phyloP scores from a whole-genome alignment of 805 yeast species.

The Cyberlindnera maritima region DNA sequence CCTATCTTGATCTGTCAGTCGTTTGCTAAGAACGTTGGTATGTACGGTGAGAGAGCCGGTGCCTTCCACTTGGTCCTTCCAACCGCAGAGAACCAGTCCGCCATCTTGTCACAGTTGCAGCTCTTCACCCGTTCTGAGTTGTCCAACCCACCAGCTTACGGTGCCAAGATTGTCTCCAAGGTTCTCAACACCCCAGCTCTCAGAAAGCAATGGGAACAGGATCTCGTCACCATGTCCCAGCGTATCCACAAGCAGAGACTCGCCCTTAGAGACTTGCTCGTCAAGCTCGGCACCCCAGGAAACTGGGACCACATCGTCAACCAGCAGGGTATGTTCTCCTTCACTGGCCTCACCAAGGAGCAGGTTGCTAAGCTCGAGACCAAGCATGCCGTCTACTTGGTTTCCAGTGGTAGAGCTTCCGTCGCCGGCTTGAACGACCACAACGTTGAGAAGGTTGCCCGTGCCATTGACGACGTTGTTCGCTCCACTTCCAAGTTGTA shows the following conservation, averaged over 20 bases:
- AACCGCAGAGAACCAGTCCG: conserved; percentile 41
- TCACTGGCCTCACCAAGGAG: conserved; percentile 76
- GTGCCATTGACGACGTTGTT: conserved; percentile 78
- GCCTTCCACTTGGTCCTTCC: conserved; percentile 77
- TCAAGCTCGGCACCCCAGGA: conserved; percentile 74
- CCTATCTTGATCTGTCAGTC: conserved; percentile 87
- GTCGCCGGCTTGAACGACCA: conserved; percentile 87
- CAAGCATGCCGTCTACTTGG: conserved; percentile 79
- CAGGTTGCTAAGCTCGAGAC: conserved; percentile 77
- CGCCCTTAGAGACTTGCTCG: conserved; percentile 58
- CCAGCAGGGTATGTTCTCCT: conserved; percentile 97
- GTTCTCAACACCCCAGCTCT: conserved; percentile 68
- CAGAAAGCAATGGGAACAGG: conserved; percentile 76
- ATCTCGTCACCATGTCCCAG: conserved; percentile 81
- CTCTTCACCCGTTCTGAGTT: conserved; percentile 77
- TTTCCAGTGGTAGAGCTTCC: conserved; percentile 83
- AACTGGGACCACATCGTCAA: conserved; percentile 86
- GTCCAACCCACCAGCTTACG: conserved; percentile 94
- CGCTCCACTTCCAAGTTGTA: conserved; percentile 27
- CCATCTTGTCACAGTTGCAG: conserved; percentile 73
- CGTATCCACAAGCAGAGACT: conserved; percentile 81
- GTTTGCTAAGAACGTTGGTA: conserved; percentile 93
- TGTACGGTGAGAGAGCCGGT: conserved; percentile 97
- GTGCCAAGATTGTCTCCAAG: conserved; percentile 83
- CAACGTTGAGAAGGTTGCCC: conserved; percentile 77